phyloP scores from a whole-genome alignment of 768 basidiomycete species.

The Mycena rosella region DNA sequence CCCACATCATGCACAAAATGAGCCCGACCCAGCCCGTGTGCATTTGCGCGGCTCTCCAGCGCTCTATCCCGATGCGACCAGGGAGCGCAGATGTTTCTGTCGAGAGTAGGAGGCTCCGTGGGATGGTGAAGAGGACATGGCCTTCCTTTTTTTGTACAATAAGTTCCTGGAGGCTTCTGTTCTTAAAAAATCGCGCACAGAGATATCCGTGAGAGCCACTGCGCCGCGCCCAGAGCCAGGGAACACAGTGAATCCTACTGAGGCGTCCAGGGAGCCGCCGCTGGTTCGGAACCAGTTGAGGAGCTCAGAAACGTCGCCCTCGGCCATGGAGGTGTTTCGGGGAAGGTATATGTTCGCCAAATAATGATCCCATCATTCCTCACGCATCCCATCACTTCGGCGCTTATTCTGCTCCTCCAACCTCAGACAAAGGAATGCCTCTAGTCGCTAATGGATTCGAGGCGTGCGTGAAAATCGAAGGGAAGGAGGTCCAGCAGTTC shows the following conservation, averaged over 20 bases:
- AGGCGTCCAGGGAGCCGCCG: constrained; percentile 64
- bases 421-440: constrained; percentile 1
- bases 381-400: not conserved
- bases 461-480: constrained; percentile 26
- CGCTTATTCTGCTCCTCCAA: too few relatives aligned
- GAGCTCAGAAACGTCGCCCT: constrained; percentile 50
- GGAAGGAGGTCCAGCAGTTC: constrained; percentile 7
- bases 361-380: not conserved
- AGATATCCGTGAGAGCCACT: constrained; percentile 79
- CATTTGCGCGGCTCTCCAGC: constrained; percentile 74
- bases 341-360: constrained; percentile 1
- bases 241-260: constrained; percentile 62
- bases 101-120: constrained; percentile 81
- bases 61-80: constrained; percentile 64
- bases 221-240: constrained; percentile 79
- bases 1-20: constrained; percentile 98
- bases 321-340: constrained; percentile 2
- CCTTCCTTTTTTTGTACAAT: constrained; percentile 66
- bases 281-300: constrained; percentile 70
- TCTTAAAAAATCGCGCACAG: constrained; percentile 55
- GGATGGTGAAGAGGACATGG: constrained; percentile 84
- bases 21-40: constrained; percentile 87
- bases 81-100: constrained; percentile 81
- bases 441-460: constrained; percentile 29
- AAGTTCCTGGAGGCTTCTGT: constrained; percentile 1